Base-by-base conservation (phyloP, 2,329 filamentous ascomycete genomes). In the Fusarium tjaetaba region DNA sequence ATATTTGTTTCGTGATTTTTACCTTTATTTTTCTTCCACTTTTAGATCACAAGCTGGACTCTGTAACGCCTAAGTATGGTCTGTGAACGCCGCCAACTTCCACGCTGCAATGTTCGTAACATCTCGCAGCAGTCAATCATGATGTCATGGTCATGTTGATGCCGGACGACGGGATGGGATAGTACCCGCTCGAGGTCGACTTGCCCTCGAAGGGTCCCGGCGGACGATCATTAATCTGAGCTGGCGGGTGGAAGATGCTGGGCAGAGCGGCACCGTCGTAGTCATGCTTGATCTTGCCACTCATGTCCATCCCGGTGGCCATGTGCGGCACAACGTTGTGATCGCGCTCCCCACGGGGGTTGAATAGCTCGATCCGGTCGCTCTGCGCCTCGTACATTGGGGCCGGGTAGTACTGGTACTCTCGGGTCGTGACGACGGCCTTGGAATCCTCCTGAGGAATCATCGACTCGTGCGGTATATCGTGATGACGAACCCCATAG, bases 401-500 rank as follows among this genome's bases (percentile, higher is more conserved):
- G 0, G 82, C 81, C 1, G 87, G 86, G 71, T 86, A 90, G 73
- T 90, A 90, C 64, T 88, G 85, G 68, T 90, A 90, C 1, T 84
- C 85, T 70, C 88, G 89, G 20, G 83, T 79, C 18, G 80, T 83
- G 1, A 85, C 82, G 46, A 89, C 85, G 5, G 83, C 78, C 77
- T 89, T 88, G 26, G 84, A 83, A 16, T 89, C 86, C 24, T 89
- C 86, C 3, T 85, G 70, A 13, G 86, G 82, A 41, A 90, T 86
- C 61, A 87, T 84, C 4, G 86, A 81, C 53, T 90, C 88, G 56
- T 85, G 80, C 1, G 84, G 84, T 45, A 89, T 82, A 10, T 88
- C 86, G 58, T 87, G 85, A 58, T 87, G 85, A 56, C 86, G 84
- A 20, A 83, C 83, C 20, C 83, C 82, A 67, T 87, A 86, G 67